phyloP scores from a whole-genome alignment of 2,329 filamentous ascomycete genomes.

The Teratosphaeria pseudoeucalypti region DNA sequence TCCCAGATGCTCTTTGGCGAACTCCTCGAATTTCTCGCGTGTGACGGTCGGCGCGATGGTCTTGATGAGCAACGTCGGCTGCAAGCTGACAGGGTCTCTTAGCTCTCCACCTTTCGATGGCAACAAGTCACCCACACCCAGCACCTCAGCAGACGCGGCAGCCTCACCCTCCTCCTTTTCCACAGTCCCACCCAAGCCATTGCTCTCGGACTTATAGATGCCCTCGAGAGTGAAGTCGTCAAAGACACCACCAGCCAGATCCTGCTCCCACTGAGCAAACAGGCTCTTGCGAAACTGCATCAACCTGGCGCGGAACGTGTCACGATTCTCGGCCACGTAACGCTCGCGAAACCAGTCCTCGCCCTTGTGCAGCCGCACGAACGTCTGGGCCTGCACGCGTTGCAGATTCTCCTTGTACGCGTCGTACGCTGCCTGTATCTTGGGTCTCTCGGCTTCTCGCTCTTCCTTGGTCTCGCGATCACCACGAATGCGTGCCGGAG shows the following conservation, averaged over 20 bases:
- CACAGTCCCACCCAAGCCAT: constrained; percentile 70
- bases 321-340: constrained; percentile 74
- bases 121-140: constrained; percentile 83
- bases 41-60: constrained; percentile 95
- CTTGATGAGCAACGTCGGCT: constrained; percentile 93
- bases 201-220: constrained; percentile 84
- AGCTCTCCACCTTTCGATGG: constrained; percentile 76
- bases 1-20: constrained; percentile 88
- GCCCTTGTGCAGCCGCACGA: constrained; percentile 83
- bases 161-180: constrained; percentile 96
- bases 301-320: constrained; percentile 62
- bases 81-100: constrained; percentile 75
- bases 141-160: constrained; percentile 79
- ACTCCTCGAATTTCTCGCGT: constrained; percentile 81
- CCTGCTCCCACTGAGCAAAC: constrained; percentile 81
- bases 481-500: constrained; percentile 49
- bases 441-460: constrained; percentile 66
- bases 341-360: constrained; percentile 98
- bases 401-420: constrained; percentile 56
- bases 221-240: constrained; percentile 93
- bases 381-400: constrained; percentile 55
- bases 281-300: constrained; percentile 68
- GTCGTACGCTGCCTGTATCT: constrained; percentile 62
- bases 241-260: constrained; percentile 74
- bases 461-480: constrained; percentile 60